These are phyloP conservation scores for Yamadazyma sp. DNA, from an alignment of 805 yeast genomes.

Conservation along the genomic window DNA sequence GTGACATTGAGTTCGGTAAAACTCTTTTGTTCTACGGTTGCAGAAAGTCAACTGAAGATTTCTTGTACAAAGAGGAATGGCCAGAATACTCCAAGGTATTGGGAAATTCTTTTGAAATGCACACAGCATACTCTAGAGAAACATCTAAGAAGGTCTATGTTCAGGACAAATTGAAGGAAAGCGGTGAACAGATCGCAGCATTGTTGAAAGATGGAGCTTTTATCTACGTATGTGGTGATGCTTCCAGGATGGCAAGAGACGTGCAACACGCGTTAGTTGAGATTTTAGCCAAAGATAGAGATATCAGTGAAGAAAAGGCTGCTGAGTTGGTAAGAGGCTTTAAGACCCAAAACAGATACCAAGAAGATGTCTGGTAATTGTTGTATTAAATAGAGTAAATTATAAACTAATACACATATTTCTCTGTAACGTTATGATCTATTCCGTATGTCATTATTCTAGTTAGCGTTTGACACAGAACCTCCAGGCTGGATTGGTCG, in stretches of 20 bases:
- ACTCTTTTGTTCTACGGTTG: constrained; percentile 84
- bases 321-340: constrained; percentile 73
- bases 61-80: constrained; percentile 90
- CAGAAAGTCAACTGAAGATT: constrained; percentile 77
- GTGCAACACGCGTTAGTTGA: constrained; percentile 69
- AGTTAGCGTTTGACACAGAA: constrained; percentile 22
- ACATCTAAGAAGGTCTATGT: constrained; percentile 66
- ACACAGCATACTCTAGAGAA: constrained; percentile 87
- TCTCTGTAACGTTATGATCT: no score
- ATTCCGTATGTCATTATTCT: no score
- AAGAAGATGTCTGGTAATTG: constrained; percentile 95
- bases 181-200: constrained; percentile 53
- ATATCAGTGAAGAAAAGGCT: constrained; percentile 66
- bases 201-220: constrained; percentile 71
- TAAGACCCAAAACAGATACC: constrained; percentile 84
- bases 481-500: constrained; percentile 30
- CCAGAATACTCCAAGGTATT: constrained; percentile 60
- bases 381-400: no score
- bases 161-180: constrained; percentile 69
- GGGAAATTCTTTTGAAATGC: constrained; percentile 64
- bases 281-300: constrained; percentile 63
- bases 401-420: no score
- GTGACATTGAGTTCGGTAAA: constrained; percentile 54
- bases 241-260: constrained; percentile 92
- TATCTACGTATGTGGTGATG: constrained; percentile 96